Conservation (phyloP, 1,284 basidiomycete species). For the Cryptococcus sp. region DNA sequence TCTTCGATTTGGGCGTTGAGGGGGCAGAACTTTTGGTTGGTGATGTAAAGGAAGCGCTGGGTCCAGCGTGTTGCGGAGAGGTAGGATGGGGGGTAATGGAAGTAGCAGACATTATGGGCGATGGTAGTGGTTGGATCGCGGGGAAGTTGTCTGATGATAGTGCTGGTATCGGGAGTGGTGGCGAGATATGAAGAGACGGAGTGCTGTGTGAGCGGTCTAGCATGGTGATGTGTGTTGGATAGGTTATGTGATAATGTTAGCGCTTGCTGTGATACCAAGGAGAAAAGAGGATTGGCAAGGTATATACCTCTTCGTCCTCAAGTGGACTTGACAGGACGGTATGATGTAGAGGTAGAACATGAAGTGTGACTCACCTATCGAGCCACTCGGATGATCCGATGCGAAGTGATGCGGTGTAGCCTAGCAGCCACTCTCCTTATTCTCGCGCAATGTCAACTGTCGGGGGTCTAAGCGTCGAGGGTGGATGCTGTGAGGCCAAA, state of each 20-base stretch:
- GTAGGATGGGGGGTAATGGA: conserved; percentile 6
- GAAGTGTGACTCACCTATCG: too few relatives aligned
- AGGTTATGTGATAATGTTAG: conserved; percentile 5
- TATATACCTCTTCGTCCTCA: too few relatives aligned
- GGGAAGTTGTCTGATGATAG: neutral
- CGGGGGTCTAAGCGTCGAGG: too few relatives aligned
- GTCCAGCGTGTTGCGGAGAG: neutral
- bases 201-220: conserved; percentile 7
- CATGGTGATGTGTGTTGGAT: conserved; percentile 2
- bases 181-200: neutral
- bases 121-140: conserved; percentile 10
- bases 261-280: neutral
- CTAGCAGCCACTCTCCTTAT: too few relatives aligned
- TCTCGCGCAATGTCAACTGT: too few relatives aligned
- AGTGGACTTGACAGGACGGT: too few relatives aligned
- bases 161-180: neutral
- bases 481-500: too few relatives aligned
- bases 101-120: conserved; percentile 14
- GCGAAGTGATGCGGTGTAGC: too few relatives aligned
- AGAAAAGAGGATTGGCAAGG: neutral
- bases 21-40: conserved; percentile 1
- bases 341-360: too few relatives aligned
- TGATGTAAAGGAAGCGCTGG: conserved; percentile 12
- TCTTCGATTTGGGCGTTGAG: conserved; percentile 16
- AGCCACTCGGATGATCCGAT: too few relatives aligned